Base-by-base conservation (phyloP, 352 stramenopile genomes). In the Globisporangium lucens region DNA sequence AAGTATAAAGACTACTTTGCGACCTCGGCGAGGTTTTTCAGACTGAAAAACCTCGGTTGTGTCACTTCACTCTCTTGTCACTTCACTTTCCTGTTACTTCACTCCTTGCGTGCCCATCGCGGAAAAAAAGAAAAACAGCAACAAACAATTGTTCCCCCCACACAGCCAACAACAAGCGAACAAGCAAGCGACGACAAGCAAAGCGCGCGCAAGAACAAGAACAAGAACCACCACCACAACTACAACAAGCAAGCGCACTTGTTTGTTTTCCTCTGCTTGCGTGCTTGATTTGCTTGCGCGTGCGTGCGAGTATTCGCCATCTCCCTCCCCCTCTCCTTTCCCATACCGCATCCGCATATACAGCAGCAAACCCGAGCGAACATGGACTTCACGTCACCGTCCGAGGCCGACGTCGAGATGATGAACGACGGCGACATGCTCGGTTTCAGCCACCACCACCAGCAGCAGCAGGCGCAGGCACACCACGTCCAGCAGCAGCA, bases 391-490 rank as follows among this genome's bases (percentile, higher is more conserved):
- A 70, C 75, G 38, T 47, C 38, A 4, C 13, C 38, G 3, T 79
- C 79, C 49, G 83, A 91, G 30, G 72, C 73, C 53, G 83, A 91
- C 56, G 83, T 91, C 56, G 80, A 91, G 61, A 91, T 91, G 83
- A 90, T 91, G 78, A 80, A 89, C 61, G 81, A 90, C 55, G 75
- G 89, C 67, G 73, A 76, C 46, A 75, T 90, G 73, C 71, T 91
- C 2, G 71, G 72, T 15, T 88, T 84, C 59, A 71, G 72, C 58
- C 65, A 63, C n/a, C 64, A 22, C 13, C 41, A 52, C 22, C 27
- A 41, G 13, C 30, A 61, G 35, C 17, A 12, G 8, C 67, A 76
- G 29, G n/a, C n/a, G n/a, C 75, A 70, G n/a, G 68, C 74, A 4
- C 68, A 74, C 20, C 61, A 60, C 22, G 49, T 38, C 29, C 61